Base-by-base conservation (phyloP, 1,139 yeast genomes). In the Magnusiomyces sp. region DNA sequence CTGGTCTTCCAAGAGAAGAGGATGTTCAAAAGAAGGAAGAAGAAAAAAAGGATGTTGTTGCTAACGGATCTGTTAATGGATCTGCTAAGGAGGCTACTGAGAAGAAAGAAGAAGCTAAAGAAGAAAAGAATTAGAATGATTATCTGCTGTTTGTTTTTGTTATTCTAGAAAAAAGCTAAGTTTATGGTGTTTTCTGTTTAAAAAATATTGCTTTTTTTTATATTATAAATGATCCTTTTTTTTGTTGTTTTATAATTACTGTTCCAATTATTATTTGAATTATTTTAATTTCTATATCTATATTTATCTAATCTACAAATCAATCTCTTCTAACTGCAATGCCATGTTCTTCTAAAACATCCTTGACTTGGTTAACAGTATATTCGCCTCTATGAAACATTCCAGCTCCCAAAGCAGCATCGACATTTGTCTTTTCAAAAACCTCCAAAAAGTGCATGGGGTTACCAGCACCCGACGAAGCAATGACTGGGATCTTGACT, bases 361-460 rank as follows among this genome's bases (percentile, higher is more conserved):
- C 67, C 68, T 92, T 92, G 42, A 92, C 96, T 49, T 89, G 83
- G 50, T 77, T 75, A 13, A 92, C 97, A 14, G 87, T 81, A 66
- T 83, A 92, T 61, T 90, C 97, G 29, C 85, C 92, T 62, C 97
- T 76, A 71, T 92, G 98, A 72, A 92, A 92, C 80, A 92, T 83
- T 44, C 98, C 98, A 2, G 98, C 98, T 32, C 98, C 98, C 49
- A 92, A 74, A 11, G 98, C 97, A 45, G 98, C 98, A 69, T 92
- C 98, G 1, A 92, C 83, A 2, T 79, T 75, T 31, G 97, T 88
- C 43, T 81, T 74, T 47, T 73, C 74, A 63, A 92, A 92, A 0
- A 88, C 98, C 57, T 90, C 88, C 56, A 78, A 79, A 65, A 92
- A 92, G 69, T 92, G 97, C 51, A 73, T 76, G 2, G 98, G 98